Percentiles rank a stretch among this genome's conserved stretches.
phyloP scores from a whole-genome alignment of 257 asterid species.

The Jacaranda mimosifolia region DNA sequence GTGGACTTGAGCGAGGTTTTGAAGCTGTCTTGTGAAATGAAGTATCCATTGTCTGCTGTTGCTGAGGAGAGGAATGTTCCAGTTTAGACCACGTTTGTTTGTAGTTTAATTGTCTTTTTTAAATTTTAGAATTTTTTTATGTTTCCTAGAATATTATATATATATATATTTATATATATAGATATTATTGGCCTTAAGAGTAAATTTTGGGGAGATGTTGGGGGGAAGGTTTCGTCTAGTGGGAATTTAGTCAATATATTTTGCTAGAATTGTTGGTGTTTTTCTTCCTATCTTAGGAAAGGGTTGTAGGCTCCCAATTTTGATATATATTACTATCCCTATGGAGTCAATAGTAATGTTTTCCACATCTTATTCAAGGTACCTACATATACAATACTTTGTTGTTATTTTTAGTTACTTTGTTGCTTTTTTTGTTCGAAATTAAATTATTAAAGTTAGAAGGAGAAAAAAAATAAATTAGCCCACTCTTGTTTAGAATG shows the following conservation, averaged over 20 bases:
- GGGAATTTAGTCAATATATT: conserved; percentile 25
- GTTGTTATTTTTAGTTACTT: background rate
- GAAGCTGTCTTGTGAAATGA: conserved; percentile 72
- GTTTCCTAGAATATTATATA: conserved; percentile 21
- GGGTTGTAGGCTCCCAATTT: conserved; percentile 45
- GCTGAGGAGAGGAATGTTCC: conserved; percentile 42
- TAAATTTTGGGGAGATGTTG: conserved; percentile 34
- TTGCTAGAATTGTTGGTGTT: background rate
- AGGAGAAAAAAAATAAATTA: too few species aligned
- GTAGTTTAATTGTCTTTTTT: background rate
- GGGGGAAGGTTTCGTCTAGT: conserved; percentile 38
- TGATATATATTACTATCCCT: conserved; percentile 25
- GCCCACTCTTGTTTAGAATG: too few species aligned
- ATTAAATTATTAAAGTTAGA: background rate
- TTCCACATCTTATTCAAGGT: background rate
- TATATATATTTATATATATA: background rate
- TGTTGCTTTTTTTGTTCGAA: background rate
- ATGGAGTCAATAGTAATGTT: conserved; percentile 10
- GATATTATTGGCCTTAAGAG: background rate
- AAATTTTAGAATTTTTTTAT: background rate
- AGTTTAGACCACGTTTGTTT: conserved; percentile 20
- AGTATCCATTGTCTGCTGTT: conserved; percentile 52
- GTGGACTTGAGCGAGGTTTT: conserved; percentile 55
- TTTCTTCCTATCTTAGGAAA: conserved; percentile 3
- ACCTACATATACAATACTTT: background rate